Base-by-base conservation (phyloP, 805 yeast species). In the Ogataea haglerorum region DNA sequence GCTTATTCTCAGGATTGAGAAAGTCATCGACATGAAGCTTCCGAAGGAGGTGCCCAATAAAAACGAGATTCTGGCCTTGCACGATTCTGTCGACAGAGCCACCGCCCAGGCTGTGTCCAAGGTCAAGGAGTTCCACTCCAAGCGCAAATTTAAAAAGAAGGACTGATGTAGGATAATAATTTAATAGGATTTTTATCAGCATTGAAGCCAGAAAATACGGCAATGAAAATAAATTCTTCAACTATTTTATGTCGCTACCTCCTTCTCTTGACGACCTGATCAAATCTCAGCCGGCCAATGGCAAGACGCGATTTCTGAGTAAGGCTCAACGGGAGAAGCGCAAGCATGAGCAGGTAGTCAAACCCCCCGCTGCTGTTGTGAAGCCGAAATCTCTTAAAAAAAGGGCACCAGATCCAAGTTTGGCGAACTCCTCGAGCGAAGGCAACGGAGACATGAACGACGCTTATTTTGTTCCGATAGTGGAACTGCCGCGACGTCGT, bases 31-130 rank as follows among this genome's bases (percentile, higher is more conserved):
- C 38, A 85, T 82, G 71, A 88, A 85, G 58, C 69, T 93, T 41
- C 90, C 90, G 4, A 90, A 86, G 61, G 95, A 88, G 37, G 73
- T 78, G 4, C 84, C 90, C 2, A 82, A 88, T 38, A 84, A 77
- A 54, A 85, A 80, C 49, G 84, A 82, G 5, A 85, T 91, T 45
- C 70, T 81, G 57, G 78, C 88, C 5, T 67, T 93, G 42, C 85
- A 87, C 56, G 84, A 84, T 43, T 82, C 93, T 28, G 96, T 93
- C 22, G 97, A 90, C 49, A 84, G 85, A 52, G 97, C 97, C 10
- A 78, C 82, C 49, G 85, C 95, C 30, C 95, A 87, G 64, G 95
- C 97, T 10, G 85, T 89, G 37, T 80, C 78, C 50, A 83, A 76
- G 63, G 83, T 78, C 67, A 86, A 82, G 63, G 85, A 78, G 49